Percentiles rank a stretch among this genome's conserved stretches.
Evolutionary conservation across 495 filamentous ascomycete genomes (phyloP).

Genomic region (Chaetomium cochliodes): DNA sequence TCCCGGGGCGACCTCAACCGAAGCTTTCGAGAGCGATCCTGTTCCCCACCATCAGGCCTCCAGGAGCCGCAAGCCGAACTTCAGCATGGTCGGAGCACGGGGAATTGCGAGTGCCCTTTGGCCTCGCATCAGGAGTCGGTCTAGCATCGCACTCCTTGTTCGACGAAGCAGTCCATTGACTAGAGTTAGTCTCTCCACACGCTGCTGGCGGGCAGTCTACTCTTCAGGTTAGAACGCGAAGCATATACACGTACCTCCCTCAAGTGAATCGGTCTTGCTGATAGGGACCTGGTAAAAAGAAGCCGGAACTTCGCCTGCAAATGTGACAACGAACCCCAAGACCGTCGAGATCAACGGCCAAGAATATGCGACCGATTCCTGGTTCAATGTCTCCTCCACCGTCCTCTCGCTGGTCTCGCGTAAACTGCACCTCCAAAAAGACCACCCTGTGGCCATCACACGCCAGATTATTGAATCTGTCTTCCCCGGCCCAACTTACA

Average conservation of each 20-base stretch:
- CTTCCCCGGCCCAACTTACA: slow-evolving; percentile 72
- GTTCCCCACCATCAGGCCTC: slow-evolving; percentile 16
- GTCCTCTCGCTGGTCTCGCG: slow-evolving; percentile 71
- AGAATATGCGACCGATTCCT: slow-evolving; percentile 67
- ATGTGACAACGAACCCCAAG: slow-evolving; percentile 5
- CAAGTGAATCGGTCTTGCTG: slow-evolving; percentile 10
- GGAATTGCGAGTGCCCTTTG: slow-evolving; percentile 17
- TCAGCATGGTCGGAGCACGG: slow-evolving; percentile 27
- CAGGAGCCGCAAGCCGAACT: neutral
- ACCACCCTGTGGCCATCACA: slow-evolving; percentile 89
- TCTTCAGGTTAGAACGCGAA: slow-evolving; percentile 29
- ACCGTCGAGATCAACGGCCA: slow-evolving; percentile 55
- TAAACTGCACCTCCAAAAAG: slow-evolving; percentile 77
- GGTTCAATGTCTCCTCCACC: slow-evolving; percentile 79
- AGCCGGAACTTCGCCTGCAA: slow-evolving; percentile 3
- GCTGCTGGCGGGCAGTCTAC: slow-evolving; percentile 22
- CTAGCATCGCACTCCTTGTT: slow-evolving; percentile 9
- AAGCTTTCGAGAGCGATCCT: slow-evolving; percentile 13
- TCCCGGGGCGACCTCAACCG: neutral
- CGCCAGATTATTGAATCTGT: slow-evolving; percentile 87
- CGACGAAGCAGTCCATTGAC: slow-evolving; percentile 13
- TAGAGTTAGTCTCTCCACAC: slow-evolving; percentile 2
- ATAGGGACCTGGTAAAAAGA: slow-evolving; percentile 9
- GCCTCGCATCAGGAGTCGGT: slow-evolving; percentile 14
- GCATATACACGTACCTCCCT: neutral